A percentile compares a stretch with the other conserved stretches of the same genome.
phyloP scores from a whole-genome alignment of 1,284 basidiomycete species.

The Moesziomyces sp. region DNA sequence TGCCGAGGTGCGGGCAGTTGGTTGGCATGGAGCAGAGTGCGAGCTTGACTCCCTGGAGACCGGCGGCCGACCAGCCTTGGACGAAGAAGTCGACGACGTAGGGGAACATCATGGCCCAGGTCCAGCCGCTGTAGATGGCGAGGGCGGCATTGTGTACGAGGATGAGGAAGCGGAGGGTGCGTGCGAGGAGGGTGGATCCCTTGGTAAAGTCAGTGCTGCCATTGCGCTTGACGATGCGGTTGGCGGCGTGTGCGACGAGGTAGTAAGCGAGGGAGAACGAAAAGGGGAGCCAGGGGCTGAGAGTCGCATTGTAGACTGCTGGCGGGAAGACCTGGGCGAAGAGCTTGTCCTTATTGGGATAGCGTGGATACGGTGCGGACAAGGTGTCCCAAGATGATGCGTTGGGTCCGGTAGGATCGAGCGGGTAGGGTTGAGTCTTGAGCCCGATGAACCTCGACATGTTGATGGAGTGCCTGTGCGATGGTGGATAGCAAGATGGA shows the following conservation, averaged over 20 bases:
- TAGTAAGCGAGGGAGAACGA: constrained; percentile 57
- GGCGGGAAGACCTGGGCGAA: constrained; percentile 15
- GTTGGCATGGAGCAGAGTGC: constrained; percentile 67
- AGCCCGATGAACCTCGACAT: constrained; percentile 44
- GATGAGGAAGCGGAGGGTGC: constrained; percentile 35
- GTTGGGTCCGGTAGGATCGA: constrained; percentile 21
- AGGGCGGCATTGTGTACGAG: constrained; percentile 57
- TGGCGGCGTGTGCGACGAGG: constrained; percentile 51
- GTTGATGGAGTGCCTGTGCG: neutral
- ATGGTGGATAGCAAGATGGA: constrained; percentile 1
- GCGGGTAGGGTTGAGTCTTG: constrained; percentile 41
- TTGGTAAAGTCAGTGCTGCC: constrained; percentile 49
- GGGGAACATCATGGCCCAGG: constrained; percentile 49
- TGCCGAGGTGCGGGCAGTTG: constrained; percentile 56
- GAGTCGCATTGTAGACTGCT: constrained; percentile 20
- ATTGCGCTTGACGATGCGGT: constrained; percentile 24
- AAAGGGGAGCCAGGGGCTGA: constrained; percentile 41
- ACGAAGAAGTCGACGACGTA: constrained; percentile 51
- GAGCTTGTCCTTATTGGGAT: constrained; percentile 27
- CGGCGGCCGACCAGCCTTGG: constrained; percentile 47
- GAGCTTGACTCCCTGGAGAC: constrained; percentile 59
- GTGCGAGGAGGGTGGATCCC: constrained; percentile 14
- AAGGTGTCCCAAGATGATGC: constrained; percentile 12
- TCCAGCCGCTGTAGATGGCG: constrained; percentile 55
- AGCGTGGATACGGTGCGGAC: constrained; percentile 38